Evolutionary conservation across 2,329 filamentous ascomycete species (phyloP).

Genomic region (Aspergillus candidus): DNA sequence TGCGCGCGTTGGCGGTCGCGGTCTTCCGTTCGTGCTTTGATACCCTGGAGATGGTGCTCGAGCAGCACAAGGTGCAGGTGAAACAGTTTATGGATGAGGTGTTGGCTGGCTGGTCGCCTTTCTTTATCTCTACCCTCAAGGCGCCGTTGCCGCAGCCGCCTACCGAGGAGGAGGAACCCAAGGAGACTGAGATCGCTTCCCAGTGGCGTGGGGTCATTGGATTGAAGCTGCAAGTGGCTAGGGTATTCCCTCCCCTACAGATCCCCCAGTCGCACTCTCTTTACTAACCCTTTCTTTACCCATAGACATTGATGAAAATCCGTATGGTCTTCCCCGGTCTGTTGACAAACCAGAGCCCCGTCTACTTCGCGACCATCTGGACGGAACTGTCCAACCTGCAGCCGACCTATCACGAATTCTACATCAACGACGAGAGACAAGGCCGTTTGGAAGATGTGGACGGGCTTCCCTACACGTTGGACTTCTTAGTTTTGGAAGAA

Average conservation of each 20-base stretch:
- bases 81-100: slow-evolving; percentile 85
- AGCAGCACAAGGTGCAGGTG: slow-evolving; percentile 80
- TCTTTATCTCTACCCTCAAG: slow-evolving; percentile 77
- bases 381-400: slow-evolving; percentile 73
- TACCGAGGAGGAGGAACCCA: slow-evolving; percentile 52
- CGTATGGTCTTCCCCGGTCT: slow-evolving; percentile 75
- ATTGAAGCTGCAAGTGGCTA: slow-evolving; percentile 89
- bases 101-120: slow-evolving; percentile 77
- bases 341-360: slow-evolving; percentile 73
- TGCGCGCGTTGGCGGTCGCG: slow-evolving; percentile 79
- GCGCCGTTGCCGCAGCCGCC: slow-evolving; percentile 60
- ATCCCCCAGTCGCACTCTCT: background rate
- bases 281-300: slow-evolving; percentile 6
- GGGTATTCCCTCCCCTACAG: slow-evolving; percentile 40
- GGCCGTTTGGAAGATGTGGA: slow-evolving; percentile 85
- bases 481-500: slow-evolving; percentile 89
- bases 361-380: slow-evolving; percentile 84
- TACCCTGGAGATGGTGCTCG: slow-evolving; percentile 92
- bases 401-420: slow-evolving; percentile 69
- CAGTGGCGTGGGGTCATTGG: slow-evolving; percentile 76
- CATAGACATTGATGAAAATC: slow-evolving; percentile 77
- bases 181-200: slow-evolving; percentile 52
- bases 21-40: slow-evolving; percentile 92
- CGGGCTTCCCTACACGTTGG: slow-evolving; percentile 85
- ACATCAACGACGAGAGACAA: slow-evolving; percentile 78